phyloP scores from a whole-genome alignment of 2,329 filamentous ascomycete genomes.

The Botrytis hyacinthi region DNA sequence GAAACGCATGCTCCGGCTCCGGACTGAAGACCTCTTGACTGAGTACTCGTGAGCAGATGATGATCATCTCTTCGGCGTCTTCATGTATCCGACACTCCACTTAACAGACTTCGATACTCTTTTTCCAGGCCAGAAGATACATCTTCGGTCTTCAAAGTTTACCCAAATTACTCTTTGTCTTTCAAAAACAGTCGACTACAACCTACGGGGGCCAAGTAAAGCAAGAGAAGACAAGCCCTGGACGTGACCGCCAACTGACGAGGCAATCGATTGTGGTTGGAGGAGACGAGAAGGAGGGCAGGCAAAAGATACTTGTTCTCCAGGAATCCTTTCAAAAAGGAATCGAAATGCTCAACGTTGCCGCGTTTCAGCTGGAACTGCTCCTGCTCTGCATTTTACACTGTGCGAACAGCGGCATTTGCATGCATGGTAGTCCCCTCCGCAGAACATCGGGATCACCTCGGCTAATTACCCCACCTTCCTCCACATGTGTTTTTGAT shows the following conservation, averaged over 20 bases:
- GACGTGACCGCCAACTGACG: neutral
- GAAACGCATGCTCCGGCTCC: no score
- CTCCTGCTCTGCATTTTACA: no score
- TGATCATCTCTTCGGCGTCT: no score
- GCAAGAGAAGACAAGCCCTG: neutral
- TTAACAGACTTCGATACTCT: no score
- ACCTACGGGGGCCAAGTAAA: neutral
- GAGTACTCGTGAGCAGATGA: no score
- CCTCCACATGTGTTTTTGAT: neutral
- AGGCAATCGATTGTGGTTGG: neutral
- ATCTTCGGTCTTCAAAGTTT: no score
- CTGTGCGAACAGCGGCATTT: neutral
- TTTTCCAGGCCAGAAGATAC: no score
- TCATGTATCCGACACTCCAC: no score
- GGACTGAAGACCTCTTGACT: no score
- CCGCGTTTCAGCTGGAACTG: neutral
- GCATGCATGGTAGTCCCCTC: no score
- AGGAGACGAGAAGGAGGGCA: neutral
- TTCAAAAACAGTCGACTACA: neutral
- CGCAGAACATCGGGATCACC: neutral
- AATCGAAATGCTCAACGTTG: neutral
- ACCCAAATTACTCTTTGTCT: no score
- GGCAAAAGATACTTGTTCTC: neutral
- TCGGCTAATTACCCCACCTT: constrained; percentile 3
- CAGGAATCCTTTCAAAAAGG: neutral